Evolutionary conservation across 192 early-diverging fungal species (phyloP), one percentile per base, ranked within the genome.

Genomic region (Dissophora ornata): DNA sequence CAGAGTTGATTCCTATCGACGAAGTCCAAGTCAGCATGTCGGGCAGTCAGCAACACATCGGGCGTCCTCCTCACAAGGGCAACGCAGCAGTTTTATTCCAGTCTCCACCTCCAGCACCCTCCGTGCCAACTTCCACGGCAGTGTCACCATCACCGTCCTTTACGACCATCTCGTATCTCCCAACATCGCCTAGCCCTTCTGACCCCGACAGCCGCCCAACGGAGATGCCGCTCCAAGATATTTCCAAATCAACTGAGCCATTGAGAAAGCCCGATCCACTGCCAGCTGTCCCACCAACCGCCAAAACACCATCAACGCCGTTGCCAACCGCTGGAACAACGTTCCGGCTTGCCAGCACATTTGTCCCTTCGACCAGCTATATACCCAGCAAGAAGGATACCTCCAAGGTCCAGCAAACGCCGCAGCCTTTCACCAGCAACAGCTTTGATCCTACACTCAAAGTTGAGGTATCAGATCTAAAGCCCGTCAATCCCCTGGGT

Each of bases 111-210:
- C 19, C 49, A 21, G 26, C 22, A 1, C 15, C 57, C 15, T 24
- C 68, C 4, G 40, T 34, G 4, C 56, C 62, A 1, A 47, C 62
- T 21, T 74, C 62, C 7, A 32, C 56, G 1, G 48, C 38, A 2
- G 48, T 42, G 15, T 74, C 71, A 22, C 71, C 71, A n/a, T 49
- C 71, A 4, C 49, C 45, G n/a, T 67, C 71, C 6, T 75, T 67
- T 36, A 46, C 71, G 4, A 46, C 62, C 18, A 33, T 67, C 7
- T 54, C 56, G 3, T 75, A 75, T 26, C 71, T 67, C 16, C 62
- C 71, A 11, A 32, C 63, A 11, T 75, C 71, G 18, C 71, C 71
- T 5, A 61, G 49, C 18, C 41, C 52, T 7, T 61, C 71, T 19
- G 71, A 75, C 0, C 16, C 47, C 1, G 71, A 65, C 4, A 65